Base-by-base conservation (phyloP, 441 rosid species). In the Syzygium syzygioides region DNA sequence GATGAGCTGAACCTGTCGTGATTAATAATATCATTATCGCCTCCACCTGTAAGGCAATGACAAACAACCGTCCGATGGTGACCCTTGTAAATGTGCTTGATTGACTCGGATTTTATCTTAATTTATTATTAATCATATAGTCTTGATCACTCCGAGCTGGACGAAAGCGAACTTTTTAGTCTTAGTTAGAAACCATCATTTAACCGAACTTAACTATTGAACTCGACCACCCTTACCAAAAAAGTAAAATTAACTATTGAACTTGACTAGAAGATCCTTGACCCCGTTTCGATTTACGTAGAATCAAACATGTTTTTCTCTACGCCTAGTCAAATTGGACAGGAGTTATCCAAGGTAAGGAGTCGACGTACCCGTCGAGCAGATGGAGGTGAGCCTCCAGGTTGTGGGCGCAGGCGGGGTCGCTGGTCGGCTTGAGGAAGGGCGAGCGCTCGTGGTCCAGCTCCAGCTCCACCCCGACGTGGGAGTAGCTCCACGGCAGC, bases 401-500 rank as follows among this genome's bases (percentile, higher is more conserved):
- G 88, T 97, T 95, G 90, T 97, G 99, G 4, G 97, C 93, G 52
- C 92, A 92, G 28, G 87, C 93, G 23, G 91, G 94, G 86, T 96
- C 98, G 0, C 57, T 89, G 26, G 94, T 93, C 1, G 90, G 92
- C 76, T 95, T 94, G 90, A 97, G 89, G 55, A 96, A 97, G 9
- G 98, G 98, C 14, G 98, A 95, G 86, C 93, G 92, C 56, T 87
- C 93, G n/a, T 96, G 97, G 89, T 95, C 96, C 30, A 97, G 83
- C 23, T 90, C 91, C 87, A 97, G 86, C 94, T 95, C 98, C 88
- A 92, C 97, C 30, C 99, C 99, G 4, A 95, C 96, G 52, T 97
- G 99, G 30, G 94, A 91, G 90, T 97, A 97, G 91, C 96, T 91
- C 99, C 99, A 97, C 9, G 99, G 99, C 92, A 95, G 66, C 4